These are phyloP conservation scores for Schizophyllum commune DNA, from an alignment of 1,284 basidiomycete species.

Conservation along the genomic window DNA sequence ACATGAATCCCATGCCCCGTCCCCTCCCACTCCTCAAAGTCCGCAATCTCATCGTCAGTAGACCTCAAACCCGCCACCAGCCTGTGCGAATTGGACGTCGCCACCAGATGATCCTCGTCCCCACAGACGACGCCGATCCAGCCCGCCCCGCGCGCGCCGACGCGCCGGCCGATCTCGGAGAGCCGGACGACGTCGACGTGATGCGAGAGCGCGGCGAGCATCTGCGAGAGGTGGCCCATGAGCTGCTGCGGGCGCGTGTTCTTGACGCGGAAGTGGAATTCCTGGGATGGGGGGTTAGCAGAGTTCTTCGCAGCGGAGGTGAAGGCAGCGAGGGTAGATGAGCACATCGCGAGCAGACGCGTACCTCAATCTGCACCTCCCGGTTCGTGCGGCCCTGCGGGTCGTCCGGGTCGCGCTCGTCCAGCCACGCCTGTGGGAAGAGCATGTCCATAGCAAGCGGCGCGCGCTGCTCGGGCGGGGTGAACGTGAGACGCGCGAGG, in stretches of 20 bases:
- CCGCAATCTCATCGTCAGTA: constrained; percentile 39
- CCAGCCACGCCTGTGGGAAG: constrained; percentile 54
- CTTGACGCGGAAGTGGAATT: neutral
- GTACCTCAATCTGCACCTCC: constrained; percentile 50
- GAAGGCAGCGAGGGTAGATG: neutral
- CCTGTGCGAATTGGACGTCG: constrained; percentile 45
- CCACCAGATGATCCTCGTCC: constrained; percentile 64
- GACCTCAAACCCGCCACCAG: constrained; percentile 50
- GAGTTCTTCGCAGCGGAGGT: too few species aligned
- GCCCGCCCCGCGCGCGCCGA: constrained; percentile 30
- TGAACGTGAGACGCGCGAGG: constrained; percentile 35
- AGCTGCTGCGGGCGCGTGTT: constrained; percentile 34
- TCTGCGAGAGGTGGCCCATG: constrained; percentile 66
- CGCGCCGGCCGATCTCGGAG: constrained; percentile 40
- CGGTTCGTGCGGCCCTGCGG: constrained; percentile 52
- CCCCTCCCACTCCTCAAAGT: constrained; percentile 54
- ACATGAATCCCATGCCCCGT: constrained; percentile 64
- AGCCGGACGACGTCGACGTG: constrained; percentile 51
- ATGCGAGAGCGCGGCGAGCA: constrained; percentile 68
- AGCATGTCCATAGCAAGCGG: constrained; percentile 52
- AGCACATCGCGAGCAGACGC: too few species aligned
- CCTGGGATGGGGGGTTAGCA: neutral
- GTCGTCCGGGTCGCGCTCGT: constrained; percentile 34
- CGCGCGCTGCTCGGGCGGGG: constrained; percentile 38
- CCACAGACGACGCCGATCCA: constrained; percentile 18